Evolutionary conservation across 108 stramenopile genomes (phyloP).

Genomic region (Stephanodiscus minutulus): DNA sequence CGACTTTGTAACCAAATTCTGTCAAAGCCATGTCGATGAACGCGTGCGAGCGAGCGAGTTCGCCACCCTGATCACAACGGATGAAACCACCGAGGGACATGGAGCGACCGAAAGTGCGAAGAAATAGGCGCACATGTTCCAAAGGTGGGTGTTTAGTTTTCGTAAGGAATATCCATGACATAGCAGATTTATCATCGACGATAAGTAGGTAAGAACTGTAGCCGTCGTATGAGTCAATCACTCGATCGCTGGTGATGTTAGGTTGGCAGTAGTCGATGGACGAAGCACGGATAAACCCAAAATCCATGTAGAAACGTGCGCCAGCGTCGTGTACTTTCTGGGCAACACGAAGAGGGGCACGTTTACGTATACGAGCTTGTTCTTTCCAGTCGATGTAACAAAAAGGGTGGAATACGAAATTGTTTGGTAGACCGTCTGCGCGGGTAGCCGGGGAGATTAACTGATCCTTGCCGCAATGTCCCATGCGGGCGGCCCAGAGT

Average conservation of each 20-base stretch:
- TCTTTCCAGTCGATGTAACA: too few relatives aligned
- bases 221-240: too few relatives aligned
- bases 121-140: neutral
- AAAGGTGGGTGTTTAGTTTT: constrained; percentile 6
- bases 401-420: neutral
- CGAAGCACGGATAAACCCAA: neutral
- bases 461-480: too few relatives aligned
- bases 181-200: neutral
- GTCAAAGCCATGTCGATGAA: neutral
- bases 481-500: neutral
- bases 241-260: too few relatives aligned
- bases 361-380: neutral
- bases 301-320: neutral
- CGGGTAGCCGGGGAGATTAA: neutral
- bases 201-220: too few relatives aligned
- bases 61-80: constrained; percentile 6
- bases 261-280: neutral
- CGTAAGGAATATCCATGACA: neutral
- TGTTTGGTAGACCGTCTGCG: neutral
- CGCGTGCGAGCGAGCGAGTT: constrained; percentile 8
- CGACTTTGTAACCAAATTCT: neutral
- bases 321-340: neutral
- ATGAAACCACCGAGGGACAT: neutral
- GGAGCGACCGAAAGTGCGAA: neutral
- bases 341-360: neutral